Conservation (phyloP, 306 rosid genomes). For the Cicer arietinum region DNA sequence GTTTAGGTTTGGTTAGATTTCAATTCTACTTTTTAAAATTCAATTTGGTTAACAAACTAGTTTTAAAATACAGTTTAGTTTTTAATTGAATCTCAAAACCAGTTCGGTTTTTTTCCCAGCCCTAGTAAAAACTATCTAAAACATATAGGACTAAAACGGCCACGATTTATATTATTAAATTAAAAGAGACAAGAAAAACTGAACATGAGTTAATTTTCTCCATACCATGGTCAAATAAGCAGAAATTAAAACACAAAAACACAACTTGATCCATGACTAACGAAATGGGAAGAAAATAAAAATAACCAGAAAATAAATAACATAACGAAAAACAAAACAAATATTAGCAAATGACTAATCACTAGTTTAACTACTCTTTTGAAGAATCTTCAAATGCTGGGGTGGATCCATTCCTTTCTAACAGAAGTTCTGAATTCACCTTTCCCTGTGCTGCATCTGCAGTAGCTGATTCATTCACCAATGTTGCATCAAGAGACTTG, state of each 20-base stretch:
- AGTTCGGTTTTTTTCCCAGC: no score
- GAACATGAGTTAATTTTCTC: slow-evolving; percentile 31
- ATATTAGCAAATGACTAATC: slow-evolving; percentile 13
- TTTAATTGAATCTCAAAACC: no score
- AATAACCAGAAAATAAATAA: not conserved
- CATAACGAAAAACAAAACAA: not conserved
- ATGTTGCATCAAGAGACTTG: slow-evolving; percentile 45
- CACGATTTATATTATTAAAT: slow-evolving; percentile 15
- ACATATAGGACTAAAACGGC: not conserved
- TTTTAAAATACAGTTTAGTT: no score
- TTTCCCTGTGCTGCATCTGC: slow-evolving; percentile 40
- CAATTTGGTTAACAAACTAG: no score
- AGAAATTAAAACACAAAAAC: slow-evolving; percentile 21
- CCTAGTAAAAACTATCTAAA: not conserved
- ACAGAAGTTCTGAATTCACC: slow-evolving; percentile 33
- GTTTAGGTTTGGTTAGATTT: no score
- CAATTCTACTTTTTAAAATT: no score
- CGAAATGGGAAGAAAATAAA: not conserved
- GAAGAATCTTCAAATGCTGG: slow-evolving; percentile 48
- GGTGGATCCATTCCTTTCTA: slow-evolving; percentile 42
- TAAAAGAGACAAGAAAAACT: slow-evolving; percentile 15
- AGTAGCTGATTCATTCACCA: slow-evolving; percentile 37
- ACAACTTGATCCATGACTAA: slow-evolving; percentile 29
- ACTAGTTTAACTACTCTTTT: slow-evolving; percentile 37
- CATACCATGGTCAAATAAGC: slow-evolving; percentile 30